A percentile compares a stretch with the other conserved stretches of the same genome.
These are phyloP conservation scores for Diaporthe eres DNA, from an alignment of 2,329 filamentous ascomycete species.

Conservation along the genomic window DNA sequence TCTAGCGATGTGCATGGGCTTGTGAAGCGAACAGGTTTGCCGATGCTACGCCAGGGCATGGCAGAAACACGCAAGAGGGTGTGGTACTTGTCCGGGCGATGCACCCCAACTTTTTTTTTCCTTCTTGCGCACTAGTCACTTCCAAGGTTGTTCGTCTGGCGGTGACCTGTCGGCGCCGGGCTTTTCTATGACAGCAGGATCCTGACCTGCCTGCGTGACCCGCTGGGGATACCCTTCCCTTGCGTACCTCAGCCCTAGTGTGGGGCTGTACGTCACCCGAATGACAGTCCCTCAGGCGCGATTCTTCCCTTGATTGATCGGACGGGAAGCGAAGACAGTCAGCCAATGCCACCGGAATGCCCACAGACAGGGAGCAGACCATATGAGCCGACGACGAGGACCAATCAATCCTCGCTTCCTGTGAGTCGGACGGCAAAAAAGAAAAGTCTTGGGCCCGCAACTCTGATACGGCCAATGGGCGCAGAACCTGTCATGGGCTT, in stretches of 20 bases:
- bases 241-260: slow-evolving; percentile 38
- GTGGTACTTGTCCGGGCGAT: slow-evolving; percentile 21
- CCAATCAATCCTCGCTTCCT: slow-evolving; percentile 6
- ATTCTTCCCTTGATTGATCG: slow-evolving; percentile 17
- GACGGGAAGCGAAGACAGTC: slow-evolving; percentile 33
- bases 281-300: slow-evolving; percentile 26
- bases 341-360: slow-evolving; percentile 22
- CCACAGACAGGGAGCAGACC: slow-evolving; percentile 27
- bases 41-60: slow-evolving; percentile 31
- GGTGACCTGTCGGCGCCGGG: slow-evolving; percentile 19
- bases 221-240: slow-evolving; percentile 14
- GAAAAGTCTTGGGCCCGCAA: slow-evolving; percentile 12
- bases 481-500: slow-evolving; percentile 21
- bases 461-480: slow-evolving; percentile 9
- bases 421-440: slow-evolving; percentile 10
- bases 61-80: slow-evolving; percentile 28
- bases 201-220: slow-evolving; percentile 21
- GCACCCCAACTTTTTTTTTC: slow-evolving; percentile 34
- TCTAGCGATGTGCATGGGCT: slow-evolving; percentile 28
- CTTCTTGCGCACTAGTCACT: slow-evolving; percentile 10
- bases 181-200: slow-evolving; percentile 22
- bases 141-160: slow-evolving; percentile 25
- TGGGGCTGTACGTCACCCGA: slow-evolving; percentile 41
- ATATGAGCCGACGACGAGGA: background rate
- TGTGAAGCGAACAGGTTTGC: slow-evolving; percentile 28